Evolutionary conservation across 768 basidiomycete species (phyloP), one percentile per base, ranked within the genome.

Genomic region (Suillus cothurnatus): DNA sequence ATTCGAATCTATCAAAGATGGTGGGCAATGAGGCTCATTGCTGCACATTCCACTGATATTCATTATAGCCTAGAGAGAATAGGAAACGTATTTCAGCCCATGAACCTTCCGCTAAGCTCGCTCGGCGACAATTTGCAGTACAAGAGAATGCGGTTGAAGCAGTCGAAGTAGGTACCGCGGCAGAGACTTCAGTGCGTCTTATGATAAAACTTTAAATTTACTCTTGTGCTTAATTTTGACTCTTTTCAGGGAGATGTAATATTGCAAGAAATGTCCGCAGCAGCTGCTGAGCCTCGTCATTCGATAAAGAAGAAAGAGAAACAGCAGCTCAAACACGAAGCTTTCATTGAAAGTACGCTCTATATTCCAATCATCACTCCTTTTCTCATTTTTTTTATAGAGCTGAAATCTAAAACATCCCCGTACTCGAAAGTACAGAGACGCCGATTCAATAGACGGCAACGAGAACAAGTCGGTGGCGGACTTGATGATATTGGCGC

Each of bases 401-500:
- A 80, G 8, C 75, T 93, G 53, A 85, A 83, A 64, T 75, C 80
- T 4, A 79, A 81, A 7, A 77, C 75, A 45, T 77, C 81, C 1
- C 86, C 86, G 23, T 87, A 90, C 71, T 93, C 92, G 0, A 93
- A 88, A 75, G 89, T 87, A 23, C 92, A 93, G 71, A 79, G 77
- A 52, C 85, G 91, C 28, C 86, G 92, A 36, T 70, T 89, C 71
- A 92, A 91, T 72, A 86, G 86, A 69, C 91, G 86, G 71, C 86
- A 84, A 58, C 87, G 82, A 62, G 87, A 88, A 71, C 83, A 88
- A 69, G 69, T 88, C 26, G 84, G 79, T 1, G 81, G 82, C 61
- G 83, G 84, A 12, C 73, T 88, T 61, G 75, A 78, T 41, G 83
- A 84, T 34, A 82, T 88, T 50, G 81, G 85, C 65, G 76, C 75